These are phyloP conservation scores for Scheffersomyces coipomensis DNA, from an alignment of 805 yeast species.

Conservation along the genomic window DNA sequence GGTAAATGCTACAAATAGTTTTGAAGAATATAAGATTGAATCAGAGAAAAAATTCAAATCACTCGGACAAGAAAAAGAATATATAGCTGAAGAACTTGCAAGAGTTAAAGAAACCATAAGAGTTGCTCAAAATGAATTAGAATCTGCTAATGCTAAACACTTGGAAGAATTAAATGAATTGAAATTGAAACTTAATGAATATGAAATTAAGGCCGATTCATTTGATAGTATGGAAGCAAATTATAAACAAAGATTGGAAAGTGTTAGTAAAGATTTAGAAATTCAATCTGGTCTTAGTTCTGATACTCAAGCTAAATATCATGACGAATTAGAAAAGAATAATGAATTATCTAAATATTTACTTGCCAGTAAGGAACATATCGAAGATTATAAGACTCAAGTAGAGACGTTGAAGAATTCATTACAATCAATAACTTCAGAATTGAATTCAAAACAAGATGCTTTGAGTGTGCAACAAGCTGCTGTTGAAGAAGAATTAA, in stretches of 20 bases:
- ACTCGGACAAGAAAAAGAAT: constrained; percentile 23
- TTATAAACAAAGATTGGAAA: constrained; percentile 26
- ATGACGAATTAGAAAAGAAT: constrained; percentile 53
- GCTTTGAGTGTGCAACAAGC: constrained; percentile 18
- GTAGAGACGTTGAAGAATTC: constrained; percentile 8
- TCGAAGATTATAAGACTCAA: constrained; percentile 12
- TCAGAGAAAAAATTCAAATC: constrained; percentile 17
- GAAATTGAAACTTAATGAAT: constrained; percentile 19
- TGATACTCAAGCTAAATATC: constrained; percentile 54
- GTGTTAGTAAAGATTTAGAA: constrained; percentile 28
- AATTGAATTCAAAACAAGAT: constrained; percentile 16
- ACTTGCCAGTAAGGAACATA: constrained; percentile 14
- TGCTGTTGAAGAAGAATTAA: constrained; percentile 32
- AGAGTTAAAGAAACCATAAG: constrained; percentile 19
- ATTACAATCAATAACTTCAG: constrained; percentile 8
- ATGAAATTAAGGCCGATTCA: constrained; percentile 27
- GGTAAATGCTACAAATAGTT: constrained; percentile 50
- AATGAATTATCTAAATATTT: constrained; percentile 46
- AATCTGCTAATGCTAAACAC: constrained; percentile 16
- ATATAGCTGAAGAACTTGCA: constrained; percentile 16
- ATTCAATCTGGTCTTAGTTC: constrained; percentile 46
- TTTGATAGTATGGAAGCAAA: constrained; percentile 32
- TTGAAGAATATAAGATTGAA: constrained; percentile 37
- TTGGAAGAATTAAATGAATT: constrained; percentile 23
- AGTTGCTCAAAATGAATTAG: constrained; percentile 19